A percentile compares a stretch with the other conserved stretches of the same genome.
Conservation (phyloP, 805 yeast genomes). For the Debaryomyces castellii region DNA sequence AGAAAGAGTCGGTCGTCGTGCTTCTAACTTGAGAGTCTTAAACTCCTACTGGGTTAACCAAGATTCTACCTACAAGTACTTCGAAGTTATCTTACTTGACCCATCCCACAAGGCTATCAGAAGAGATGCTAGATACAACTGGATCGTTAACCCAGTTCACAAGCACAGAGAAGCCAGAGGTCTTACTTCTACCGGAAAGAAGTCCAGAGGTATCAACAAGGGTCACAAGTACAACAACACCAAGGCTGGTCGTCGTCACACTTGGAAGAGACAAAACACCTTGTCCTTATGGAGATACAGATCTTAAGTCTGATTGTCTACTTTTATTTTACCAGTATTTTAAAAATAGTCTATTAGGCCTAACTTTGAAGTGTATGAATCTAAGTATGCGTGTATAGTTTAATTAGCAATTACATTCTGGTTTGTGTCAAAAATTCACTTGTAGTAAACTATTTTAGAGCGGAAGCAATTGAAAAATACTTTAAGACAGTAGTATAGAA, state of each 20-base stretch:
- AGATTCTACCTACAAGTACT: slow-evolving; percentile 99
- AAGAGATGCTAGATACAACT: slow-evolving; percentile 98
- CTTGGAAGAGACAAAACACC: slow-evolving; percentile 99
- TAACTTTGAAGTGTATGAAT: background rate
- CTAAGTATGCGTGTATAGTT: background rate
- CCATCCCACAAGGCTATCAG: slow-evolving; percentile 99
- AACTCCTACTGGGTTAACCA: slow-evolving; percentile 99
- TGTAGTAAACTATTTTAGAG: too few relatives aligned
- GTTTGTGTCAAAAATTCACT: background rate
- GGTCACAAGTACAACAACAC: slow-evolving; percentile 99
- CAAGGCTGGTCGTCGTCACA: slow-evolving; percentile 97
- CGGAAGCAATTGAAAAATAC: too few relatives aligned
- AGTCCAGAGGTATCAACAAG: slow-evolving; percentile 99
- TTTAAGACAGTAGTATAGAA: too few relatives aligned
- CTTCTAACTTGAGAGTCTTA: slow-evolving; percentile 97
- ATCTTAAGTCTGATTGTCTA: slow-evolving; percentile 45
- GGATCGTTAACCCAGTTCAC: slow-evolving; percentile 99
- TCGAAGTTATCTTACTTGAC: slow-evolving; percentile 95
- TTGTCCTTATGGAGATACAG: slow-evolving; percentile 99
- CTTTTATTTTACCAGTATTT: slow-evolving; percentile 3
- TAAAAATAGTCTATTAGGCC: background rate
- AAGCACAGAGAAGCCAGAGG: slow-evolving; percentile 99
- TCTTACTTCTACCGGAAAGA: slow-evolving; percentile 96
- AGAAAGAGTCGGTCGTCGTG: slow-evolving; percentile 99
- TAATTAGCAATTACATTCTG: slow-evolving; percentile 1